phyloP scores from a whole-genome alignment of 768 basidiomycete species.

The Rhodotorula paludigena region DNA sequence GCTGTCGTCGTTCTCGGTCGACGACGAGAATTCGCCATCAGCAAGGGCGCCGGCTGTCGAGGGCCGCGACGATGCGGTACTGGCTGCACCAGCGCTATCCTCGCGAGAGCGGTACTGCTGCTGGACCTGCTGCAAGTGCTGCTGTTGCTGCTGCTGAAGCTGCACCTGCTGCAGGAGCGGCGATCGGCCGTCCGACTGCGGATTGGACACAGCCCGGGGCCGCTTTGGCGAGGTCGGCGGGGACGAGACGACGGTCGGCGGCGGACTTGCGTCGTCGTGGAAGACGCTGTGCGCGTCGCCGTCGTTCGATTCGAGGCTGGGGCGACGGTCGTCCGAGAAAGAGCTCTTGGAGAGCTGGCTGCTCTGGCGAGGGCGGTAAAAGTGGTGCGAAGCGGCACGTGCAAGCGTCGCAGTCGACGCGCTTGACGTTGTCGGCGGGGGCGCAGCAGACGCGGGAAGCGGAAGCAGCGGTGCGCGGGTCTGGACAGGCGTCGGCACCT shows the following conservation, averaged over 20 bases:
- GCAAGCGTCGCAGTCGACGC: conserved; percentile 14
- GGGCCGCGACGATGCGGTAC: conserved; percentile 10
- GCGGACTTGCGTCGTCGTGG: conserved; percentile 1
- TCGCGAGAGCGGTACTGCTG: not conserved
- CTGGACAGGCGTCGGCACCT: conserved; percentile 23
- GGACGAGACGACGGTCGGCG: not conserved
- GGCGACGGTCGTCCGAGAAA: conserved; percentile 1
- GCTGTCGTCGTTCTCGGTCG: not conserved
- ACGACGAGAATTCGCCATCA: conserved; percentile 15
- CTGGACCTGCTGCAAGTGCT: not conserved
- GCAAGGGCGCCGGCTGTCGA: conserved; percentile 13
- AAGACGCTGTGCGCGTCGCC: not conserved
- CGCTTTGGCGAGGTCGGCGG: not conserved
- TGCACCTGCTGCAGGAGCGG: conserved; percentile 30
- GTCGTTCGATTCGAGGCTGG: conserved; percentile 4
- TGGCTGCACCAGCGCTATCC: not conserved
- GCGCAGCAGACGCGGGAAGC: not conserved
- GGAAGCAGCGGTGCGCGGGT: conserved; percentile 14
- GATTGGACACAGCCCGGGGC: conserved; percentile 17
- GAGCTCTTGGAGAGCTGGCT: conserved; percentile 29
- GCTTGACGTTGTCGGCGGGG: conserved; percentile 7
- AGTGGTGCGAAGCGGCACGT: conserved; percentile 21
- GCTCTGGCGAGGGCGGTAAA: conserved; percentile 36
- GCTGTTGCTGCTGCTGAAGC: conserved; percentile 1
- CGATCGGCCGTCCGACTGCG: conserved; percentile 4